Percentiles rank a stretch among this genome's conserved stretches.
Conservation (phyloP, 1,284 basidiomycete species). For the Ustilago esculenta region DNA sequence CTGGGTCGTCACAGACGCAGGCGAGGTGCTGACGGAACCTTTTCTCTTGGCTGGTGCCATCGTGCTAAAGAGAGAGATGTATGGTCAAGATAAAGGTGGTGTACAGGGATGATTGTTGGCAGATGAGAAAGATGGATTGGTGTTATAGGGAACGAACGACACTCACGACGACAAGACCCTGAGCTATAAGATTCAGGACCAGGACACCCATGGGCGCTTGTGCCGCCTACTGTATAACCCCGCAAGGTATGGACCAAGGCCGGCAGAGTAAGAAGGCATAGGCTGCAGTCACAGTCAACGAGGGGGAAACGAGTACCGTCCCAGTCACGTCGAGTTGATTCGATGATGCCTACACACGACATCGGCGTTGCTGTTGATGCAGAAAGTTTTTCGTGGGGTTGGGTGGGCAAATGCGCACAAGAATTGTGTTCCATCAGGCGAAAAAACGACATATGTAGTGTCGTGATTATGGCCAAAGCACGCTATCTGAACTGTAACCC, state of each 20-base stretch:
- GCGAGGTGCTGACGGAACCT: slow-evolving; percentile 3
- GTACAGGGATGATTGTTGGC: no score
- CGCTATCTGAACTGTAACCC: slow-evolving; percentile 17
- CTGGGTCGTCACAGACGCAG: neutral
- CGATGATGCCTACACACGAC: slow-evolving; percentile 26
- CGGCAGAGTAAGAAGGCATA: slow-evolving; percentile 7
- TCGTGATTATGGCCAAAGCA: slow-evolving; percentile 8
- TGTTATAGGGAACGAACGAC: neutral
- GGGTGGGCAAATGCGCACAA: neutral
- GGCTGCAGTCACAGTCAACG: neutral
- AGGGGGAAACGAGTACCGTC: slow-evolving; percentile 16
- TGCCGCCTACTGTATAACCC: neutral
- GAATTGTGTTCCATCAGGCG: neutral
- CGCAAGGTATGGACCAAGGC: slow-evolving; percentile 2
- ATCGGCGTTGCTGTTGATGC: slow-evolving; percentile 16
- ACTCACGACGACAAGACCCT: neutral
- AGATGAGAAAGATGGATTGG: neutral
- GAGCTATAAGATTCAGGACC: slow-evolving; percentile 2
- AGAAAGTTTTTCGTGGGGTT: neutral
- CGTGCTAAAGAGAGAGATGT: no score
- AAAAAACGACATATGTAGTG: neutral
- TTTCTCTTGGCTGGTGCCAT: slow-evolving; percentile 15
- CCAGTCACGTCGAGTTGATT: slow-evolving; percentile 15
- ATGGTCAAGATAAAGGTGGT: no score
- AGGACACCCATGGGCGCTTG: no score